A percentile compares a stretch with the other conserved stretches of the same genome.
phyloP scores from a whole-genome alignment of 2,329 filamentous ascomycete species.

The Penicillium capsulatum region DNA sequence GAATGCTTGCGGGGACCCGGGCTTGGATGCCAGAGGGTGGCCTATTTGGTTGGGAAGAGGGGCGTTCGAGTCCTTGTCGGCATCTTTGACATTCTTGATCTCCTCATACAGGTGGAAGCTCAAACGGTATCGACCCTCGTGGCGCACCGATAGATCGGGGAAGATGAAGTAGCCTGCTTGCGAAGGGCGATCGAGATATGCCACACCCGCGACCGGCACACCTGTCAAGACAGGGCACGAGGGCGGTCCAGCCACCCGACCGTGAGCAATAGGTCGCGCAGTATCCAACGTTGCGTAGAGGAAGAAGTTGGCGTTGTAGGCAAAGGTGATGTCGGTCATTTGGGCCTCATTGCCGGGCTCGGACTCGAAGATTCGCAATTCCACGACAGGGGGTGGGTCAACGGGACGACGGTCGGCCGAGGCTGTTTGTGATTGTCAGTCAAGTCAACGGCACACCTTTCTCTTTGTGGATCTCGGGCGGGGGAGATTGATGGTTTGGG shows the following conservation, averaged over 20 bases:
- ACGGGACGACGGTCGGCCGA: slow-evolving; percentile 87
- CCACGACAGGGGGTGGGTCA: slow-evolving; percentile 90
- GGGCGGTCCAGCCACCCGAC: slow-evolving; percentile 66
- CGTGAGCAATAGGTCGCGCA: slow-evolving; percentile 75
- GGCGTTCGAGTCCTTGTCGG: slow-evolving; percentile 53
- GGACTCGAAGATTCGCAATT: slow-evolving; percentile 77
- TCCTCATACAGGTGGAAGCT: slow-evolving; percentile 93
- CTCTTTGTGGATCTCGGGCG: no score
- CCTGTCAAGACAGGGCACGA: slow-evolving; percentile 82
- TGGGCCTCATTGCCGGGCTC: slow-evolving; percentile 52
- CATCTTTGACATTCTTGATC: slow-evolving; percentile 77
- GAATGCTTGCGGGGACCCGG: slow-evolving; percentile 49
- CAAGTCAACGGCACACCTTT: no score
- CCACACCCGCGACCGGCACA: slow-evolving; percentile 91
- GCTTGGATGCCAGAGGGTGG: slow-evolving; percentile 32
- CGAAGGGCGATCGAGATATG: slow-evolving; percentile 81
- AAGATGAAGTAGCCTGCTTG: slow-evolving; percentile 93
- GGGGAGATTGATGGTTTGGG: no score
- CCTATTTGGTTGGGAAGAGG: slow-evolving; percentile 35
- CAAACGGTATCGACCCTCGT: slow-evolving; percentile 89
- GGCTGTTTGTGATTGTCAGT: slow-evolving; percentile 46
- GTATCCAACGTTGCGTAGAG: slow-evolving; percentile 88
- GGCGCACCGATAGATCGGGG: slow-evolving; percentile 89
- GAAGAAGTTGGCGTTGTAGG: slow-evolving; percentile 96
- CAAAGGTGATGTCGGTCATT: slow-evolving; percentile 72